Evolutionary conservation across 2,329 filamentous ascomycete species (phyloP).

Genomic region (Penicillium sp.): DNA sequence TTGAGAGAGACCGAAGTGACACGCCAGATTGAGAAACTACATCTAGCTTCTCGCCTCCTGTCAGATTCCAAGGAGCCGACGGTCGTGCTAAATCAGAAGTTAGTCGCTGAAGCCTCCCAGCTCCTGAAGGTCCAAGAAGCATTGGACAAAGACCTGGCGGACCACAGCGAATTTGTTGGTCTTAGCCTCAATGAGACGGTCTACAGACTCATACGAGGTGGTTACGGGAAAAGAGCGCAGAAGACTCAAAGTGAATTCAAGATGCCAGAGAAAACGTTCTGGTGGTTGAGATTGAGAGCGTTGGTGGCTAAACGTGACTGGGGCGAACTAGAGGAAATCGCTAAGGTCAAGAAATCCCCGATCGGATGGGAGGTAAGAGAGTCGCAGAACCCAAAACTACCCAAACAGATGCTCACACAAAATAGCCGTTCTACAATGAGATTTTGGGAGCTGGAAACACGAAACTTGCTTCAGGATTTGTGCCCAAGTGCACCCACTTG

Average conservation of each 20-base stretch:
- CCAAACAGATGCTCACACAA: constrained; percentile 29
- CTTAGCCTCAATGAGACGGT: constrained; percentile 88
- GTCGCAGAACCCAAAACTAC: constrained; percentile 8
- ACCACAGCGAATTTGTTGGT: constrained; percentile 64
- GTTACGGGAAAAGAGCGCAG: constrained; percentile 77
- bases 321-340: constrained; percentile 84
- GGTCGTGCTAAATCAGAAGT: constrained; percentile 62
- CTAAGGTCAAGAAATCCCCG: constrained; percentile 70
- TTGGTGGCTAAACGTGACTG: constrained; percentile 87
- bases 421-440: constrained; percentile 87
- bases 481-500: constrained; percentile 77
- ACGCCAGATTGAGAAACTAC: constrained; percentile 76
- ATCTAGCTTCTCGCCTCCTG: constrained; percentile 77
- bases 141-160: constrained; percentile 76
- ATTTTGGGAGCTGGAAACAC: constrained; percentile 84
- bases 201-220: constrained; percentile 77
- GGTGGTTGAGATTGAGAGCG: constrained; percentile 82
- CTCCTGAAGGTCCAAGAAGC: constrained; percentile 81
- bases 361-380: constrained; percentile 88
- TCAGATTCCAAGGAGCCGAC: constrained; percentile 75
- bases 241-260: constrained; percentile 92
- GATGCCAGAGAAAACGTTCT: constrained; percentile 81
- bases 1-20: constrained; percentile 67
- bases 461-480: constrained; percentile 75
- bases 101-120: constrained; percentile 73